Evolutionary conservation across 805 yeast genomes (phyloP).

Genomic region (Candida golubevii): DNA sequence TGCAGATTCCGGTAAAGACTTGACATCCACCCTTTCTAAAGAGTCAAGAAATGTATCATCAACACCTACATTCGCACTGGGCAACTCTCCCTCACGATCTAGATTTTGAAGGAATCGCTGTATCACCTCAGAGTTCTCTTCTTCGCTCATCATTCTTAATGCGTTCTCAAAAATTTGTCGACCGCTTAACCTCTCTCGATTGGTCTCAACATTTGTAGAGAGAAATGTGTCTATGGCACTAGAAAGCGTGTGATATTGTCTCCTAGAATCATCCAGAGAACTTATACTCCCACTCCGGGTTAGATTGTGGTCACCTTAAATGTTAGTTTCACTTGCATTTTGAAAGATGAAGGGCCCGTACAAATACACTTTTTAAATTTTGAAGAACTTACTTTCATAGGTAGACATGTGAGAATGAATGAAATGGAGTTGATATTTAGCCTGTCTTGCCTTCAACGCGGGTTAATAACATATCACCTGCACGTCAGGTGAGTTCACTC

Average conservation of each 20-base stretch:
- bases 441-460: too few species aligned
- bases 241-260: conserved; percentile 30
- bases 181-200: conserved; percentile 12
- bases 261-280: conserved; percentile 13
- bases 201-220: conserved; percentile 11
- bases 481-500: too few species aligned
- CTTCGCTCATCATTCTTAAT: conserved; percentile 25
- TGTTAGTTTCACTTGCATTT: conserved; percentile 4
- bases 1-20: conserved; percentile 43
- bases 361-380: too few species aligned
- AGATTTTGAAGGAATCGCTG: conserved; percentile 24
- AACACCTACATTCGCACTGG: conserved; percentile 44
- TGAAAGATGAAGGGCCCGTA: too few species aligned
- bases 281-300: conserved; percentile 19
- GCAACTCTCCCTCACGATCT: conserved; percentile 3
- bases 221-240: conserved; percentile 35
- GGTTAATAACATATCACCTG: too few species aligned
- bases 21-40: conserved; percentile 58
- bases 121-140: conserved; percentile 30
- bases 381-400: too few species aligned
- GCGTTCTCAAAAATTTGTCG: conserved; percentile 30
- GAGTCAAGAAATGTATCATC: conserved; percentile 68
- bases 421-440: too few species aligned
- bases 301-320: conserved; percentile 38
- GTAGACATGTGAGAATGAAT: too few species aligned